A percentile compares a stretch with the other conserved stretches of the same genome.
Evolutionary conservation across 2,329 filamentous ascomycete genomes (phyloP).

Genomic region (Dendryphion nanum): DNA sequence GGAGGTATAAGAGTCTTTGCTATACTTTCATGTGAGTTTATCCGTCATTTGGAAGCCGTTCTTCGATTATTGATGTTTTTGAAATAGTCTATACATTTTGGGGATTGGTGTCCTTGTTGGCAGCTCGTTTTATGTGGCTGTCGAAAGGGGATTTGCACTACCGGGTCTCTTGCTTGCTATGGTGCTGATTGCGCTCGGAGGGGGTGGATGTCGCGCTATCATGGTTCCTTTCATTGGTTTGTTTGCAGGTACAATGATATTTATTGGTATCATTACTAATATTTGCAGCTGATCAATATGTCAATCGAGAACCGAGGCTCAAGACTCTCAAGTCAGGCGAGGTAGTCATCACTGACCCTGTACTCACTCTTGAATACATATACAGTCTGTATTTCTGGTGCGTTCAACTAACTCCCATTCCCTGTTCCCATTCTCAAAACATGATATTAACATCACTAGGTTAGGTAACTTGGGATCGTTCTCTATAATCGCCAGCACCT

Average conservation of each 20-base stretch:
- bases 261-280: neutral
- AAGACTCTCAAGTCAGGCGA: slow-evolving; percentile 27
- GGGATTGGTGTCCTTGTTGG: too few species aligned
- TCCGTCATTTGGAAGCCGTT: neutral
- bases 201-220: slow-evolving; percentile 37
- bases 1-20: slow-evolving; percentile 38
- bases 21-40: slow-evolving; percentile 23
- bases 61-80: neutral
- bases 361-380: slow-evolving; percentile 38
- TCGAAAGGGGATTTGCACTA: slow-evolving; percentile 3
- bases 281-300: slow-evolving; percentile 34
- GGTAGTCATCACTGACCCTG: slow-evolving; percentile 31
- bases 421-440: too few species aligned
- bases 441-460: too few species aligned
- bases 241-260: slow-evolving; percentile 1
- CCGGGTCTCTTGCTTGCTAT: slow-evolving; percentile 28
- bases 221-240: slow-evolving; percentile 36
- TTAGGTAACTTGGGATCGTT: slow-evolving; percentile 65
- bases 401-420: neutral
- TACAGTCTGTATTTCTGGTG: slow-evolving; percentile 43
- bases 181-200: slow-evolving; percentile 40
- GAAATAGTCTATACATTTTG: neutral
- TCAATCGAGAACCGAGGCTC: slow-evolving; percentile 16
- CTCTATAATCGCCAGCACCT: slow-evolving; percentile 61
- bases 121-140: neutral